Evolutionary conservation across 1,284 basidiomycete genomes (phyloP).

Genomic region (Xerocomus nothofagi): DNA sequence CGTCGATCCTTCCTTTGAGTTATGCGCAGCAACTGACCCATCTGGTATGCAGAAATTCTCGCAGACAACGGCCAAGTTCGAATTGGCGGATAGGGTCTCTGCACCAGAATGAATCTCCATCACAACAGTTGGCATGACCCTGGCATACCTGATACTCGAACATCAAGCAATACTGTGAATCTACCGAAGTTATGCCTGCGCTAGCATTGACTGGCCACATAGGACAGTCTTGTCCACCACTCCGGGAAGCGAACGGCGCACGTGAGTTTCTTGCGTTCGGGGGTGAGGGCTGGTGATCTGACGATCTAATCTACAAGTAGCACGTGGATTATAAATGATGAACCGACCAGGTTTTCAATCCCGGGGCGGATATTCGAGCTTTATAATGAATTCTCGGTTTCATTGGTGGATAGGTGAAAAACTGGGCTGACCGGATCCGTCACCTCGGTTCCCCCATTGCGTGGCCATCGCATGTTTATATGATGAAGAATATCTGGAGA

Average conservation of each 20-base stretch:
- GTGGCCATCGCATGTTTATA: background rate
- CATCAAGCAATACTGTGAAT: background rate
- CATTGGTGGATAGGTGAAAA: background rate
- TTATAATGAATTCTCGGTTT: background rate
- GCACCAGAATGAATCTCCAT: background rate
- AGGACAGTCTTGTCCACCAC: background rate
- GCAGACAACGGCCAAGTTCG: background rate
- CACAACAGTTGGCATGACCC: background rate
- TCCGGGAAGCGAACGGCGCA: background rate
- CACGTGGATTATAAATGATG: background rate
- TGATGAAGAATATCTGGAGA: no score
- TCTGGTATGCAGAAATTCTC: background rate
- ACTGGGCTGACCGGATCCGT: background rate
- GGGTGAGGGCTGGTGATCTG: background rate
- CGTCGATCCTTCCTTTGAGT: background rate
- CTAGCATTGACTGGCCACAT: background rate
- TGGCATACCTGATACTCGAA: conserved; percentile 4
- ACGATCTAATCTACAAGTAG: background rate
- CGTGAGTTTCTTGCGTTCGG: background rate
- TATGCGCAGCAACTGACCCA: background rate
- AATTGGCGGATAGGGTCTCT: background rate
- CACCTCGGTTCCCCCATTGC: background rate
- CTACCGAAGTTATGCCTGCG: background rate
- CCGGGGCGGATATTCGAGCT: no score
- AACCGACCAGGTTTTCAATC: background rate